A percentile compares a stretch with the other conserved stretches of the same genome.
Evolutionary conservation across 345 rosid species (phyloP).

Genomic region (Acer negundo): DNA sequence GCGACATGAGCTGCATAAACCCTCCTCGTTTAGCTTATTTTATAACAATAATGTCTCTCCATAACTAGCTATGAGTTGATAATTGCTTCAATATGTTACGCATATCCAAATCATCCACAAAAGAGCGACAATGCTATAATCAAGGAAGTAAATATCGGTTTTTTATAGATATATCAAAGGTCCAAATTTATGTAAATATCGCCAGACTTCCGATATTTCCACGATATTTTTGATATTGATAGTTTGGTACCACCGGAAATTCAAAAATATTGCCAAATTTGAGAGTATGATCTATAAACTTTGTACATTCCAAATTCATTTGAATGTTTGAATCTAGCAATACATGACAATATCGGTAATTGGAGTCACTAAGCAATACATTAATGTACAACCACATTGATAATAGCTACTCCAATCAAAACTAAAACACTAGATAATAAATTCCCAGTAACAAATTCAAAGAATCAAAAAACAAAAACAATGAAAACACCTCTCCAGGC

Average conservation of each 20-base stretch:
- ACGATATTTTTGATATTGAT: too few relatives aligned
- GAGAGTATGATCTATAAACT: too few relatives aligned
- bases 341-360: not conserved
- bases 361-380: too few relatives aligned
- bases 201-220: too few relatives aligned
- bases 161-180: too few relatives aligned
- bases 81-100: not conserved
- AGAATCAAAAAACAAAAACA: constrained; percentile 33
- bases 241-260: too few relatives aligned
- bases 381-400: not conserved
- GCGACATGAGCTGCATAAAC: constrained; percentile 48
- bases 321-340: too few relatives aligned
- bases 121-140: not conserved
- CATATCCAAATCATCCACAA: not conserved
- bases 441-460: not conserved
- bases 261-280: too few relatives aligned
- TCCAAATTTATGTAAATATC: too few relatives aligned
- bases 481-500: constrained; percentile 95
- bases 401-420: not conserved
- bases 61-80: not conserved
- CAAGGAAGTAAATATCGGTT: too few relatives aligned
- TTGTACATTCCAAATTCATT: too few relatives aligned
- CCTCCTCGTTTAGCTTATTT: not conserved
- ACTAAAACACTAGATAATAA: constrained; percentile 9
- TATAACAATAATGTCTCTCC: not conserved